phyloP scores from a whole-genome alignment of 2,329 filamentous ascomycete species.

The Aschersonia sp. region DNA sequence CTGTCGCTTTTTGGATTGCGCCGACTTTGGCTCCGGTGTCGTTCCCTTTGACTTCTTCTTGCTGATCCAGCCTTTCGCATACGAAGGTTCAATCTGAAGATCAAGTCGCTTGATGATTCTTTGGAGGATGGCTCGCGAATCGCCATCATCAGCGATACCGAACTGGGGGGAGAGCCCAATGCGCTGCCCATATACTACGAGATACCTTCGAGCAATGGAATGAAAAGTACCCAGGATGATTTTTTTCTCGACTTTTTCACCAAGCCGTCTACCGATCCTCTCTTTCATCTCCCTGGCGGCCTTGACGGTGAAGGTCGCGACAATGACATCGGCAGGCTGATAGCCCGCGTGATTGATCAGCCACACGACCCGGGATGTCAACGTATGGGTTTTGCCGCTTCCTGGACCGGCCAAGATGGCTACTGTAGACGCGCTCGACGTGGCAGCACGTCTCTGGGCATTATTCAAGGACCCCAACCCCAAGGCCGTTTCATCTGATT shows the following conservation, averaged over 20 bases:
- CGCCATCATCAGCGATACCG: slow-evolving; percentile 75
- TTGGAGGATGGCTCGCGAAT: slow-evolving; percentile 66
- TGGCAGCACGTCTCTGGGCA: slow-evolving; percentile 41
- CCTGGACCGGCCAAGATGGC: slow-evolving; percentile 55
- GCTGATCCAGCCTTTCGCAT: slow-evolving; percentile 64
- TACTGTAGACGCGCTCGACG: slow-evolving; percentile 36
- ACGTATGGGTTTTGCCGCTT: slow-evolving; percentile 85
- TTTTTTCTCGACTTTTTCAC: slow-evolving; percentile 57
- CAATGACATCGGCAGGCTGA: slow-evolving; percentile 75
- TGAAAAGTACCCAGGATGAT: slow-evolving; percentile 90
- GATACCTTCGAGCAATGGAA: slow-evolving; percentile 75
- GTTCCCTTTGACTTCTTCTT: slow-evolving; percentile 45
- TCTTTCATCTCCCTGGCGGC: slow-evolving; percentile 88
- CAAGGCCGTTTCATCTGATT: slow-evolving; percentile 19
- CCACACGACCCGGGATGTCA: slow-evolving; percentile 86
- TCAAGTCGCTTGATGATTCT: slow-evolving; percentile 68
- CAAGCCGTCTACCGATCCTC: slow-evolving; percentile 69
- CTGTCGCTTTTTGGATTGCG: slow-evolving; percentile 17
- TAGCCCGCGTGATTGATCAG: slow-evolving; percentile 59
- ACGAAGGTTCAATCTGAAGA: slow-evolving; percentile 52
- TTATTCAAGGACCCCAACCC: slow-evolving; percentile 35
- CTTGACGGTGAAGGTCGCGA: slow-evolving; percentile 95
- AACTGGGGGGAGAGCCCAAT: slow-evolving; percentile 77
- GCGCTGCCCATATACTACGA: slow-evolving; percentile 68
- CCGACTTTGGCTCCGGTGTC: slow-evolving; percentile 23